Evolutionary conservation across 148 eudicot species (phyloP), one percentile per base, ranked within the genome.

Genomic region (Cornus kousa): DNA sequence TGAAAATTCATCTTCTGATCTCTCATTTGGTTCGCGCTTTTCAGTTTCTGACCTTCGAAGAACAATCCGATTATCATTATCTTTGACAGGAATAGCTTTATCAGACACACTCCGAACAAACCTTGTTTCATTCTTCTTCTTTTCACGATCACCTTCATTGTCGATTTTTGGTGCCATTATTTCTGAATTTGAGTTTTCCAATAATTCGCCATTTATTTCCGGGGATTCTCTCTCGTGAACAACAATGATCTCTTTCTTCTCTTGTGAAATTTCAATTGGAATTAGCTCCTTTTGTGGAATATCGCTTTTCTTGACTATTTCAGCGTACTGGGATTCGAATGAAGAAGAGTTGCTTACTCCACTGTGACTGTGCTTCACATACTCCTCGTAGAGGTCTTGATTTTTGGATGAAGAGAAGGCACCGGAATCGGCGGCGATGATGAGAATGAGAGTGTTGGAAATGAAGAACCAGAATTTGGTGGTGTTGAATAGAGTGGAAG

Each of bases 401-500:
- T 75, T 48, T 7, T 14, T 39, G 4, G 85, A 76, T 7, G 88
- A 82, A 79, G 77, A 77, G 77, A 80, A 87, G 14, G 80, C 81
- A 16, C 85, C 84, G 68, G 77, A 87, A 77, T 87, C 90, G 67
- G 80, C 80, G 2, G 83, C 87, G 17, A 85, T 83, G 83, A 87
- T 85, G 80, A 87, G 88, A 66, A 87, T 79, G 66, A 87, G 85
- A 68, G 83, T 85, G 87, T 83, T 85, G 72, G 85, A 76, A 28
- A 85, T 64, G 55, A 83, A 60, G 55, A 87, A 87, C 90, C 90
- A 87, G 81, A 87, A 87, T 48, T 83, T 83, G 72, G 88, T 83
- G 72, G 84, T 85, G 76, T 73, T 79, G n/a, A 87, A 20, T 68
- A 81, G 74, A 46, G 77, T 46, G 22, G 80, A 81, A 74, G 80